These are phyloP conservation scores for Aspergillus sp. DNA, from an alignment of 2,329 filamentous ascomycete species.

Conservation along the genomic window DNA sequence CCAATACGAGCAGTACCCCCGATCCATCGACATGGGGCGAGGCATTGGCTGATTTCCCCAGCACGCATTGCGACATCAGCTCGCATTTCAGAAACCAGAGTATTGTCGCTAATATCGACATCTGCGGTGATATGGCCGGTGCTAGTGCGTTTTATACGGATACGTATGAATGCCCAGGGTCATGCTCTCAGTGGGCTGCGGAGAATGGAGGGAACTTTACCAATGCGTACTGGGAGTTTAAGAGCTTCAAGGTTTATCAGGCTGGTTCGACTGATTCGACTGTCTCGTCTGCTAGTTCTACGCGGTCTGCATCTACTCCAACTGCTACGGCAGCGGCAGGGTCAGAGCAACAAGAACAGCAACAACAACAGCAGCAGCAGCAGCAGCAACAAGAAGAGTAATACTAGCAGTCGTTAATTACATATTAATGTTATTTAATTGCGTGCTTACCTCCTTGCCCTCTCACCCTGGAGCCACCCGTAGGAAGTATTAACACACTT, in stretches of 20 bases:
- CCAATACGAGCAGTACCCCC: conserved; percentile 41
- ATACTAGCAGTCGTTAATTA: too few relatives aligned
- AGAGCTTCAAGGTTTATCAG: conserved; percentile 55
- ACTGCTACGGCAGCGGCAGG: too few relatives aligned
- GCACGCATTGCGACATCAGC: conserved; percentile 56
- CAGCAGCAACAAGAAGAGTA: too few relatives aligned
- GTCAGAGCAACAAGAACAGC: too few relatives aligned
- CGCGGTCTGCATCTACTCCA: too few relatives aligned
- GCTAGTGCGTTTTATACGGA: conserved; percentile 25
- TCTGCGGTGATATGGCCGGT: conserved; percentile 56
- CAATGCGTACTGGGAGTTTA: conserved; percentile 64
- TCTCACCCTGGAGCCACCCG: too few relatives aligned
- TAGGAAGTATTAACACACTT: too few relatives aligned
- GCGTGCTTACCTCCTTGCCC: too few relatives aligned
- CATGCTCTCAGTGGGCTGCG: conserved; percentile 55
- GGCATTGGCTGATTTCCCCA: conserved; percentile 62
- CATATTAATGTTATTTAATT: too few relatives aligned
- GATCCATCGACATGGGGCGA: conserved; percentile 60
- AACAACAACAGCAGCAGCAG: too few relatives aligned
- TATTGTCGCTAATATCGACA: conserved; percentile 62
- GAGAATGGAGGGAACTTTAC: conserved; percentile 53
- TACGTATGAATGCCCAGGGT: conserved; percentile 43
- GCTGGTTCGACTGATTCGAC: conserved; percentile 9
- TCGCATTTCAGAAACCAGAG: conserved; percentile 61
- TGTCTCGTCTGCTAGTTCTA: too few relatives aligned